These are phyloP conservation scores for Aspergillus bombycis DNA, from an alignment of 2,329 filamentous ascomycete genomes.

Conservation along the genomic window DNA sequence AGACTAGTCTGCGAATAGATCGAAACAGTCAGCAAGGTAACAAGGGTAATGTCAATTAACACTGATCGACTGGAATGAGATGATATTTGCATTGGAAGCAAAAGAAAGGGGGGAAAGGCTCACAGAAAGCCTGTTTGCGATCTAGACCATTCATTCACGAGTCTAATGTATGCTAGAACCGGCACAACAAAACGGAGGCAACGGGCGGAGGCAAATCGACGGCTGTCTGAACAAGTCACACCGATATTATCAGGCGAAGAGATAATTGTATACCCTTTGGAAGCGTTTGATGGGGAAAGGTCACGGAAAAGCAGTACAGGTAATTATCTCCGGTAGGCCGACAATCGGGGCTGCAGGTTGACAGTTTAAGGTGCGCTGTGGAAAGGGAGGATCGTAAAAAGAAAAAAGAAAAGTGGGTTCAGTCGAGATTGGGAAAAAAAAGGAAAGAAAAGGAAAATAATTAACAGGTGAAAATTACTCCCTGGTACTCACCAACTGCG, in stretches of 20 bases:
- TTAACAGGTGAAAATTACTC: constrained; percentile 18
- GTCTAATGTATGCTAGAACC: constrained; percentile 4
- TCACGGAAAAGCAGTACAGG: constrained; percentile 5
- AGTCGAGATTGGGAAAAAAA: constrained; percentile 9
- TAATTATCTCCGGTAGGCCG: constrained; percentile 9
- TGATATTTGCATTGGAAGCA: not conserved
- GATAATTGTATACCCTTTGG: constrained; percentile 6
- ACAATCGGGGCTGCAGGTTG: constrained; percentile 15
- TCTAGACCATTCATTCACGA: constrained; percentile 26
- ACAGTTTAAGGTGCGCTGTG: constrained; percentile 10
- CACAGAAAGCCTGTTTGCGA: constrained; percentile 21
- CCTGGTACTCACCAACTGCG: constrained; percentile 31
- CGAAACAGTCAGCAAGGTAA: constrained; percentile 14
- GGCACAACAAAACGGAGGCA: constrained; percentile 12
- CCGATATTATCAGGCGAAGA: constrained; percentile 11
- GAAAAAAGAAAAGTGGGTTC: constrained; percentile 6
- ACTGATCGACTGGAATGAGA: not conserved
- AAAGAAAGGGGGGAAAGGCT: constrained; percentile 6
- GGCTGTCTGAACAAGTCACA: constrained; percentile 15
- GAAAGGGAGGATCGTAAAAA: constrained; percentile 14
- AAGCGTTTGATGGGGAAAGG: not conserved
- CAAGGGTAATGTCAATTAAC: not conserved
- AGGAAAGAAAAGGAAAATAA: constrained; percentile 12
- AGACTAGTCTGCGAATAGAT: constrained; percentile 17
- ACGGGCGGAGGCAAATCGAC: not conserved